phyloP scores from a whole-genome alignment of 805 yeast species.

The Candida qinlingensis region DNA sequence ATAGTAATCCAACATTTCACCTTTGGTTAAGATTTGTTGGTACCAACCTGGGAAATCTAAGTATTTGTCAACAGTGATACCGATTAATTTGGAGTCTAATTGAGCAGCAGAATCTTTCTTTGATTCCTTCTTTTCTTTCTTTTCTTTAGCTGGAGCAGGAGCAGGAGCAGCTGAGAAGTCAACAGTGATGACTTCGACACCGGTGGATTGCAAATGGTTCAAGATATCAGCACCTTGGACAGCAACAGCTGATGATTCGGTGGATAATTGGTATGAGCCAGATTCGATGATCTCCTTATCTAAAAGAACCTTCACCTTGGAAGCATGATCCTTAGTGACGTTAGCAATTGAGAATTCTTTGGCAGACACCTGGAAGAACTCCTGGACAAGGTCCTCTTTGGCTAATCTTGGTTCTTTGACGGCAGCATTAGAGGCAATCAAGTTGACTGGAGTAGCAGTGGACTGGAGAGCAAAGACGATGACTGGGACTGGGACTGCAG shows the following conservation, averaged over 20 bases:
- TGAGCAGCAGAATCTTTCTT: conserved; percentile 36
- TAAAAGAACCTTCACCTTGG: conserved; percentile 54
- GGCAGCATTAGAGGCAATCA: conserved; percentile 59
- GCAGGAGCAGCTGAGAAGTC: conserved; percentile 39
- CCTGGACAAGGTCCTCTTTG: conserved; percentile 67
- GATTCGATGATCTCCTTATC: conserved; percentile 44
- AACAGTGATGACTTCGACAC: conserved; percentile 47
- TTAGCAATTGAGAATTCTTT: conserved; percentile 59
- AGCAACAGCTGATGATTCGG: conserved; percentile 46
- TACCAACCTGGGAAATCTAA: conserved; percentile 96
- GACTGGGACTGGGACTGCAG: conserved; percentile 73
- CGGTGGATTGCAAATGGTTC: conserved; percentile 44
- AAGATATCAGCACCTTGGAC: conserved; percentile 42
- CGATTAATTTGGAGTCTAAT: conserved; percentile 84
- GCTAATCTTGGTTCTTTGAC: conserved; percentile 88
- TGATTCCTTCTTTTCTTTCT: conserved; percentile 24
- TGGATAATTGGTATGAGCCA: conserved; percentile 36
- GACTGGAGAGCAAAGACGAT: conserved; percentile 70
- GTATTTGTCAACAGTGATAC: conserved; percentile 91
- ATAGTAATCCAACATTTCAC: conserved; percentile 97
- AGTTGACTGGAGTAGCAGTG: conserved; percentile 63
- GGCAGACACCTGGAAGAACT: conserved; percentile 52
- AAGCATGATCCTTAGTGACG: conserved; percentile 39
- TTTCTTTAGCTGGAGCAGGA: conserved; percentile 17
- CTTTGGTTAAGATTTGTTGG: conserved; percentile 91